phyloP scores from a whole-genome alignment of 139 green algal species.

The Chlamydomonas eustigma region DNA sequence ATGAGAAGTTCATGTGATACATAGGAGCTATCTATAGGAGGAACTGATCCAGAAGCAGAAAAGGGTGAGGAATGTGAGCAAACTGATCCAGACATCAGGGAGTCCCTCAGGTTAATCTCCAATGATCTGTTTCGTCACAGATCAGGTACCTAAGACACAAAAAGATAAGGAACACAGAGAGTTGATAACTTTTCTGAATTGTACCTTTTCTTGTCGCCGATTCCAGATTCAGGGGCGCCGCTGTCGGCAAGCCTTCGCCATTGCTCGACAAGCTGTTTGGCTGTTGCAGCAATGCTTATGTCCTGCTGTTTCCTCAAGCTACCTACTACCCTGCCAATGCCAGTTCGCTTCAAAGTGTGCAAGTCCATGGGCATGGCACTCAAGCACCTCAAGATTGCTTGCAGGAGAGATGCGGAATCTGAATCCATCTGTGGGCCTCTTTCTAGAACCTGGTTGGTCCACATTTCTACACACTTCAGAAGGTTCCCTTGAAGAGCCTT shows the following conservation, averaged over 20 bases:
- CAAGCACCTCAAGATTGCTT: not conserved
- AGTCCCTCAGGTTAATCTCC: too few species aligned
- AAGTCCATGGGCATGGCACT: constrained; percentile 1
- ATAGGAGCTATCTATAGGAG: too few species aligned
- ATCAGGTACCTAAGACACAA: too few species aligned
- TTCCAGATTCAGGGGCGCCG: not conserved
- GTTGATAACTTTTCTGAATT: too few species aligned
- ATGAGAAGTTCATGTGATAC: too few species aligned
- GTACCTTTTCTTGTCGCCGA: not conserved
- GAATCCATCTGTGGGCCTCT: not conserved
- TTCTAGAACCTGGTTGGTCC: not conserved
- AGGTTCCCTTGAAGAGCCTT: not conserved
- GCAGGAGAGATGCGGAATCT: not conserved
- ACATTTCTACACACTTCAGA: not conserved
- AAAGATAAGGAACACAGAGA: too few species aligned
- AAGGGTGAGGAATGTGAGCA: too few species aligned
- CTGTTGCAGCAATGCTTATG: not conserved
- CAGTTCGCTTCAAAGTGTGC: not conserved
- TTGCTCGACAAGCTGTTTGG: constrained; percentile 1
- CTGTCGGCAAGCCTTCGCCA: not conserved
- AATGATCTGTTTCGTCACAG: too few species aligned
- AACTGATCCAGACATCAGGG: too few species aligned
- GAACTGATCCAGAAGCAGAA: too few species aligned
- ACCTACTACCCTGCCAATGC: not conserved
- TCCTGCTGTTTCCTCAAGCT: not conserved